These are phyloP conservation scores for Solanum tarijense DNA, from an alignment of 257 asterid genomes.

Conservation along the genomic window DNA sequence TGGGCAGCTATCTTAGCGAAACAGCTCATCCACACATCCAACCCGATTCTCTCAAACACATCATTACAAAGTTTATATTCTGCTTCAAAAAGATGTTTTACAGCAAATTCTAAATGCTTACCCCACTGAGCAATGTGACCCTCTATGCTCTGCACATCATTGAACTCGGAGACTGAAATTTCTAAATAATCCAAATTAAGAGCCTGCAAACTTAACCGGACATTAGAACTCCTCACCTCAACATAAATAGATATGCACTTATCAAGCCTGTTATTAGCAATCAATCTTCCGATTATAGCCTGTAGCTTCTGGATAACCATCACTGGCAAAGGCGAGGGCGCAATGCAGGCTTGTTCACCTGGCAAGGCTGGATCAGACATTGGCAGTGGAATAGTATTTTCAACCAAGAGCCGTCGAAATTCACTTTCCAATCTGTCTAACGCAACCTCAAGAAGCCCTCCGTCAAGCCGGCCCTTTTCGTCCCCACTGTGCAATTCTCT, in stretches of 20 bases:
- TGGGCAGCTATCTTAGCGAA: slow-evolving; percentile 81
- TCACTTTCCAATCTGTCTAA: slow-evolving; percentile 61
- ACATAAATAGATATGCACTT: slow-evolving; percentile 67
- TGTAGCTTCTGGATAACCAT: slow-evolving; percentile 68
- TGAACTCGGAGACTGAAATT: slow-evolving; percentile 72
- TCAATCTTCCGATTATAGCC: slow-evolving; percentile 69
- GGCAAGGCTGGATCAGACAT: slow-evolving; percentile 53
- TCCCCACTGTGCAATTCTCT: slow-evolving; percentile 51
- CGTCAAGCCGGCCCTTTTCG: slow-evolving; percentile 69
- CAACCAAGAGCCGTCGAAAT: slow-evolving; percentile 49
- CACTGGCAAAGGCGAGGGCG: slow-evolving; percentile 73
- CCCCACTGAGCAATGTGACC: slow-evolving; percentile 78
- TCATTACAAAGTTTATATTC: slow-evolving; percentile 75
- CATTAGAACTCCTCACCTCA: slow-evolving; percentile 72
- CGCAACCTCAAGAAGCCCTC: slow-evolving; percentile 64
- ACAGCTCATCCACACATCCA: slow-evolving; percentile 76
- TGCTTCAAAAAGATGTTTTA: slow-evolving; percentile 79
- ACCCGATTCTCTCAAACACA: slow-evolving; percentile 75
- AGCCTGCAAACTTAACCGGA: slow-evolving; percentile 68
- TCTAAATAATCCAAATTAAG: slow-evolving; percentile 89
- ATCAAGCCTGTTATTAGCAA: slow-evolving; percentile 51
- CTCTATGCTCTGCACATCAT: slow-evolving; percentile 73
- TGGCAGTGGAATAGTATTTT: slow-evolving; percentile 56
- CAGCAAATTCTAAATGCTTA: slow-evolving; percentile 77
- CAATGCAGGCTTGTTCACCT: slow-evolving; percentile 50